Conservation (phyloP, 2,329 filamentous ascomycete species). For the Colletotrichum echinochloae region DNA sequence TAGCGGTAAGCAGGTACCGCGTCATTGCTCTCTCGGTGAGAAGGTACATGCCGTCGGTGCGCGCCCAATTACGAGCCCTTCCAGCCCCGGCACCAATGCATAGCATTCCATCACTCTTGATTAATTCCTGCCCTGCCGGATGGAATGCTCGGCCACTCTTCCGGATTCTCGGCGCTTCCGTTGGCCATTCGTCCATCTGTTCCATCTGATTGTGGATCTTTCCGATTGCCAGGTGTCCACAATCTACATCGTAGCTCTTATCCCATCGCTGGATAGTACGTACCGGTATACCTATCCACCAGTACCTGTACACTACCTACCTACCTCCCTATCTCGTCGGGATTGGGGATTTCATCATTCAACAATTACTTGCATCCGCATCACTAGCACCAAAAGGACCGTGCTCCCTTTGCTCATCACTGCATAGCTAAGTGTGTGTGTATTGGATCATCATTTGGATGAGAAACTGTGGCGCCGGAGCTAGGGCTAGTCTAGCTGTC, state of each 20-base stretch:
- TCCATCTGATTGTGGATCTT: background rate
- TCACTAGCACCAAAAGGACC: constrained; percentile 29
- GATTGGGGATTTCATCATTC: constrained; percentile 7
- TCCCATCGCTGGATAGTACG: background rate
- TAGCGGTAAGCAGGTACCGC: background rate
- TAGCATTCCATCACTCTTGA: constrained; percentile 24
- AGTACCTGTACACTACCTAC: no score
- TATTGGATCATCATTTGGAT: no score
- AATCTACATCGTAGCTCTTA: no score
- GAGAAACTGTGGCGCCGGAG: constrained; percentile 22
- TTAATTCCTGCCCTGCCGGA: constrained; percentile 22
- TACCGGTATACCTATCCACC: no score
- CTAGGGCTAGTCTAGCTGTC: constrained; percentile 22
- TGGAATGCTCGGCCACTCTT: constrained; percentile 33
- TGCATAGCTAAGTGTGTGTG: constrained; percentile 10
- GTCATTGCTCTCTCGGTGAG: background rate
- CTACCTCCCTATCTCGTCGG: background rate
- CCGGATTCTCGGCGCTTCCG: background rate
- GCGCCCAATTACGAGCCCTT: background rate
- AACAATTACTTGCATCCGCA: constrained; percentile 19
- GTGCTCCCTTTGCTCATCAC: constrained; percentile 14
- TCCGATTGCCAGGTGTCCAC: constrained; percentile 2
- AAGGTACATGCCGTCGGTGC: background rate
- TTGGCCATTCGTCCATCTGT: background rate
- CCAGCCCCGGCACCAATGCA: background rate